Percentiles rank a stretch among this genome's conserved stretches.
phyloP scores from a whole-genome alignment of 2,329 filamentous ascomycete genomes.

The Epicoccum sorghinum region DNA sequence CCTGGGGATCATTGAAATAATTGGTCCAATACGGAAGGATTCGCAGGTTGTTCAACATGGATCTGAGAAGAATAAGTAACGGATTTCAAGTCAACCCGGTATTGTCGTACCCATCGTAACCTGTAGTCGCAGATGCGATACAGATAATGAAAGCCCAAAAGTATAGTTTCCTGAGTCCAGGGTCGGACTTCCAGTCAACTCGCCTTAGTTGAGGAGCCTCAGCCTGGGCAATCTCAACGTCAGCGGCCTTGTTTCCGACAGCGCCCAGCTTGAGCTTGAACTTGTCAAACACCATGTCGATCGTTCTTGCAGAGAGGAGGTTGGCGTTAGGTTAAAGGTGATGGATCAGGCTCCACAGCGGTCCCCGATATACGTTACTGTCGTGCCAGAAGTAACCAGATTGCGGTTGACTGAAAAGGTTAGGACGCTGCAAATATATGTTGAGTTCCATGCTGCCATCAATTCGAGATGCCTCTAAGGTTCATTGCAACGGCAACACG shows the following conservation, averaged over 20 bases:
- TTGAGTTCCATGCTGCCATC: slow-evolving; percentile 18
- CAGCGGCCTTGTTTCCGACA: slow-evolving; percentile 26
- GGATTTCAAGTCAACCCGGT: too few relatives aligned
- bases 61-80: slow-evolving; percentile 32
- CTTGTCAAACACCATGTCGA: slow-evolving; percentile 30
- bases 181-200: slow-evolving; percentile 61
- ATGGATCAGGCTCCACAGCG: slow-evolving; percentile 11
- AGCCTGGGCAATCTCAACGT: slow-evolving; percentile 48
- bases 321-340: background rate
- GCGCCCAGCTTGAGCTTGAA: slow-evolving; percentile 29
- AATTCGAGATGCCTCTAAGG: slow-evolving; percentile 19
- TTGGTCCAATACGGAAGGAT: slow-evolving; percentile 48
- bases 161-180: slow-evolving; percentile 62
- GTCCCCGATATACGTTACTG: slow-evolving; percentile 13
- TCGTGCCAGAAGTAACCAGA: too few relatives aligned
- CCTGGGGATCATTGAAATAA: slow-evolving; percentile 48
- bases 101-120: slow-evolving; percentile 59
- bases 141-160: slow-evolving; percentile 58
- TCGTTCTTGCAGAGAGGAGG: background rate
- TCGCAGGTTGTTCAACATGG: slow-evolving; percentile 53
- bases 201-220: slow-evolving; percentile 58
- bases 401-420: background rate
- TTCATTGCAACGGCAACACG: slow-evolving; percentile 30
- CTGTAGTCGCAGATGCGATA: slow-evolving; percentile 62
- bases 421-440: slow-evolving; percentile 36